A percentile compares a stretch with the other conserved stretches of the same genome.
These are phyloP conservation scores for Thraustotheca clavata DNA, from an alignment of 352 stramenopile species.

Conservation along the genomic window DNA sequence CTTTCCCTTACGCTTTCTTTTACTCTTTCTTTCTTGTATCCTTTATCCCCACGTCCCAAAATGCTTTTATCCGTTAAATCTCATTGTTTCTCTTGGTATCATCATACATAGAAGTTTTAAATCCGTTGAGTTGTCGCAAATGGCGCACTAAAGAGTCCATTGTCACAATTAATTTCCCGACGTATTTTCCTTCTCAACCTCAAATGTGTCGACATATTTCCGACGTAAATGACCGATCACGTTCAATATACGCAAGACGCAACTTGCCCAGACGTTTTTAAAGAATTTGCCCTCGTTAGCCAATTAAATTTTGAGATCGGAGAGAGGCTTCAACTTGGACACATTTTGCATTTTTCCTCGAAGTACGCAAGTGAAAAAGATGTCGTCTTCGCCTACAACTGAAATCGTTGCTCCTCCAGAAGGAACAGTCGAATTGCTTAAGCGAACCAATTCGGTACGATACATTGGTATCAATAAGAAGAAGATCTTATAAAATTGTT, in stretches of 20 bases:
- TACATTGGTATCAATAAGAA: background rate
- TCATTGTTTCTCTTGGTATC: too few species aligned
- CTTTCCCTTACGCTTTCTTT: too few species aligned
- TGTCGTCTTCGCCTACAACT: background rate
- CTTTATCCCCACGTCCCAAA: too few species aligned
- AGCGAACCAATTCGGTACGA: slow-evolving; percentile 19
- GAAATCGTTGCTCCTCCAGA: background rate
- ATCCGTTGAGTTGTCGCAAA: too few species aligned
- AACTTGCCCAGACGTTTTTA: background rate
- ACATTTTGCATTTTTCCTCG: slow-evolving; percentile 17
- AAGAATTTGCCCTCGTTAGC: background rate
- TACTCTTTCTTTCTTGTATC: too few species aligned
- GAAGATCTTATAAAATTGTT: background rate
- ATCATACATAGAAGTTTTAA: too few species aligned
- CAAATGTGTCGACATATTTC: background rate
- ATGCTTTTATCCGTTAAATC: too few species aligned
- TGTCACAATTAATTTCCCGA: background rate
- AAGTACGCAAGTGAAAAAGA: background rate
- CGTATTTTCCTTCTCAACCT: background rate
- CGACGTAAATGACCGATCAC: background rate
- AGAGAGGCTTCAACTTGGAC: background rate
- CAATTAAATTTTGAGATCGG: background rate
- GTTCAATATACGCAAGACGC: background rate
- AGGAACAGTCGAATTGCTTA: background rate
- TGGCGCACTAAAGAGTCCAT: too few species aligned